Percentiles rank a stretch among this genome's conserved stretches.
Evolutionary conservation across 306 rosid genomes (phyloP).

Genomic region (Biancaea sappan): DNA sequence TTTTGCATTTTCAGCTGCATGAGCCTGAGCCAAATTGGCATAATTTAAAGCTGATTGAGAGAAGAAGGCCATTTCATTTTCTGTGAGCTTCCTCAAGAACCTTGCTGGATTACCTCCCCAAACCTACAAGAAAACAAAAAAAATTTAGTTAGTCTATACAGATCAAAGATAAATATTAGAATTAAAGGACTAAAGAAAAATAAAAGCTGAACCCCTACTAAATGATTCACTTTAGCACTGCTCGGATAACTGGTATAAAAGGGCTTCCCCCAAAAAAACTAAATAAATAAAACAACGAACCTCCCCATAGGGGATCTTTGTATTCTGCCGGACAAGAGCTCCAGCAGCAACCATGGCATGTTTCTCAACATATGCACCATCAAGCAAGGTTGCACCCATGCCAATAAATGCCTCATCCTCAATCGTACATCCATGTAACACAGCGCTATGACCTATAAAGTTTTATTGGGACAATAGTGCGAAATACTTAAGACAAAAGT

Average conservation of each 20-base stretch:
- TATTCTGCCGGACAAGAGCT: slow-evolving; percentile 92
- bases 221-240: slow-evolving; percentile 14
- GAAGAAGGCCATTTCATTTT: slow-evolving; percentile 88
- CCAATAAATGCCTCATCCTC: slow-evolving; percentile 98
- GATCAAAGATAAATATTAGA: slow-evolving; percentile 20
- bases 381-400: slow-evolving; percentile 94
- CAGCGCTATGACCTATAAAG: slow-evolving; percentile 81
- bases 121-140: slow-evolving; percentile 51
- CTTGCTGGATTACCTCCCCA: slow-evolving; percentile 99
- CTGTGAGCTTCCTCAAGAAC: slow-evolving; percentile 90
- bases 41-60: slow-evolving; percentile 85
- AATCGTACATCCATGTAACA: slow-evolving; percentile 88
- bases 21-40: slow-evolving; percentile 85
- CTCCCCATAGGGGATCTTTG: slow-evolving; percentile 94
- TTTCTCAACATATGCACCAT: slow-evolving; percentile 85
- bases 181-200: neutral
- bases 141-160: neutral
- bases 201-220: slow-evolving; percentile 22
- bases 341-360: slow-evolving; percentile 98
- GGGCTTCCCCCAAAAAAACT: neutral
- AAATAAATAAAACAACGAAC: slow-evolving; percentile 49
- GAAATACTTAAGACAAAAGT: slow-evolving; percentile 33
- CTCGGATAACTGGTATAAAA: slow-evolving; percentile 20
- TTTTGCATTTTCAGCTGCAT: slow-evolving; percentile 90
- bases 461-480: slow-evolving; percentile 28